A percentile compares a stretch with the other conserved stretches of the same genome.
Conservation (phyloP, 257 asterid species). For the Knoxia roxburghii region DNA sequence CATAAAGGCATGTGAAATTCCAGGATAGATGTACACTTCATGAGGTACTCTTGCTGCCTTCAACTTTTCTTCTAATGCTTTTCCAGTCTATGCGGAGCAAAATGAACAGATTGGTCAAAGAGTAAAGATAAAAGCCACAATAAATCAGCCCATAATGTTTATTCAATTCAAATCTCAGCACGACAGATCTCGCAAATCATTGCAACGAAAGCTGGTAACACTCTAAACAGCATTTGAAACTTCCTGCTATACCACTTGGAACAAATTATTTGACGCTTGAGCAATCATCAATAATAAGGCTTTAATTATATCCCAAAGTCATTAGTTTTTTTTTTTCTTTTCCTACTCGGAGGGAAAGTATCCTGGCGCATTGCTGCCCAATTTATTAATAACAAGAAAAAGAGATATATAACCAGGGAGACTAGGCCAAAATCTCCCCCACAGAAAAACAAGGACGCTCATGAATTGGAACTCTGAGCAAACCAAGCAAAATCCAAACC, state of each 20-base stretch:
- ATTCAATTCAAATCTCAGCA: neutral
- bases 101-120: slow-evolving; percentile 8
- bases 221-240: neutral
- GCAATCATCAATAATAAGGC: neutral
- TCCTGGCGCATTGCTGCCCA: too few species aligned
- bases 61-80: slow-evolving; percentile 78
- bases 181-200: neutral
- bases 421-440: too few species aligned
- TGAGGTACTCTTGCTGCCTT: slow-evolving; percentile 66
- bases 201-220: neutral
- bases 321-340: too few species aligned
- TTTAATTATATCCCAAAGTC: too few species aligned
- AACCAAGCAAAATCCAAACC: too few species aligned
- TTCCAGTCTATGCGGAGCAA: slow-evolving; percentile 51
- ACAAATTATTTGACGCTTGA: neutral
- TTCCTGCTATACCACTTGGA: neutral
- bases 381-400: too few species aligned
- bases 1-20: slow-evolving; percentile 84
- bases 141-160: neutral
- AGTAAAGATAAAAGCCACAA: neutral
- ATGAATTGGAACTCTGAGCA: too few species aligned
- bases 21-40: slow-evolving; percentile 78
- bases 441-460: too few species aligned
- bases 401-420: too few species aligned
- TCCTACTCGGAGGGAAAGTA: too few species aligned